Base-by-base conservation (phyloP, 2,329 filamentous ascomycete species). In the Incumbomyces delicatus region DNA sequence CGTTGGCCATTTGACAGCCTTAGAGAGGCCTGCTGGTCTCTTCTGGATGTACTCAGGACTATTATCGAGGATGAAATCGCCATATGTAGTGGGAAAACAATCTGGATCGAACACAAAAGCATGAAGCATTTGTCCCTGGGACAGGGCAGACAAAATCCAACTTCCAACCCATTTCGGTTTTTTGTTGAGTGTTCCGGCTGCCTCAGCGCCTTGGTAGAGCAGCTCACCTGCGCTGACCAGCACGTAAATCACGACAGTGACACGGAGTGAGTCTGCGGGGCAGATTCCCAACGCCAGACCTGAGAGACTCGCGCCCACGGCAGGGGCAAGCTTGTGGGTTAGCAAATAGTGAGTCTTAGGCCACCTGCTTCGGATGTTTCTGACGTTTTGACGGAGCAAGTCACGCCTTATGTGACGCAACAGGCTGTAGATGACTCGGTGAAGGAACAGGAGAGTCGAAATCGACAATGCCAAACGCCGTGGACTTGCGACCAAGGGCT, bases 371-470 rank as follows among this genome's bases (percentile, higher is more conserved):
- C 88, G 78, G 66, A 96, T 95, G 0, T 86, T 83, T 46, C 77
- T 76, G 1, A 89, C 87, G 47, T 86, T 78, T n/a, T 86, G 77
- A 31, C 84, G 81, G 35, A 94, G 78, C 3, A 98, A 73, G 53
- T 87, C 87, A 1, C 77, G 73, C 40, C 90, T 82, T 36, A 96
- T 71, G 22, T 87, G 79, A 20, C 78, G 77, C 58, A 96, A 85
- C 72, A 96, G 95, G 49, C 90, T 86, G 67, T 90, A 87, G 20
- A 96, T 79, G 1, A 95, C 73, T 27, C 92, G 81, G 63, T 98
- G 92, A 51, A 94, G 78, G 36, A 96, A 78, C 16, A 96, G 75
- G 53, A 95, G 87, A 2, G 85, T 77, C 13, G 88, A 89, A 12
- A 95, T 74, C 0, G 87, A 92, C 7, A 89, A 71, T 0, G 88